Percentiles rank a stretch among this genome's conserved stretches.
Evolutionary conservation across 164 flowering plant genomes (phyloP).

Genomic region (Umbilicus rupestris): DNA sequence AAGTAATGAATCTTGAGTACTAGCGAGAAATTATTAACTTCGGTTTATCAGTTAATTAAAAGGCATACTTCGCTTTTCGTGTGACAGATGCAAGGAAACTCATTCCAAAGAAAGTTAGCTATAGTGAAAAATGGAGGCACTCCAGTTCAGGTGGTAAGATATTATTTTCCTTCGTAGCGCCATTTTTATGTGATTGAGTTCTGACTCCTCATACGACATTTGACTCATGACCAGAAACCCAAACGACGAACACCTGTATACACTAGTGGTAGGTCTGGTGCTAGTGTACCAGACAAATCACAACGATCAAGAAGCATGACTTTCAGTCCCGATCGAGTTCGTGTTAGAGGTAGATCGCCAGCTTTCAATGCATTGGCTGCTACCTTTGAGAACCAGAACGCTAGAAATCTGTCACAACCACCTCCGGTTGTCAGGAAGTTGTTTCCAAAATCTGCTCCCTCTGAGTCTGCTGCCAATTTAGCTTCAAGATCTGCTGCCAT

Average conservation of each 20-base stretch:
- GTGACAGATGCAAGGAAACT: slow-evolving; percentile 92
- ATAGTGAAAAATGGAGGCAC: slow-evolving; percentile 66
- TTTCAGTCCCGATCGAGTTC: slow-evolving; percentile 93
- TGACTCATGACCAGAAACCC: slow-evolving; percentile 60
- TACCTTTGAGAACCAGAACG: slow-evolving; percentile 66
- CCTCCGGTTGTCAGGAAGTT: slow-evolving; percentile 83
- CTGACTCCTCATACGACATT: slow-evolving; percentile 8
- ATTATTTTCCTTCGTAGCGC: neutral
- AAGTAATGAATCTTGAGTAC: slow-evolving; percentile 23
- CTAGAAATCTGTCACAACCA: slow-evolving; percentile 94
- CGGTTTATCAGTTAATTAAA: neutral
- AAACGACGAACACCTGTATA: slow-evolving; percentile 76
- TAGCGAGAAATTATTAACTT: neutral
- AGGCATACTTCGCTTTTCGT: slow-evolving; percentile 8
- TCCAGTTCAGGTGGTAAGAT: slow-evolving; percentile 57
- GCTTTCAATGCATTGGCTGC: slow-evolving; percentile 96
- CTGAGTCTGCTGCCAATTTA: slow-evolving; percentile 45
- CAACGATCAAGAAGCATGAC: slow-evolving; percentile 97
- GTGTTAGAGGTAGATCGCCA: slow-evolving; percentile 97
- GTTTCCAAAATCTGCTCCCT: slow-evolving; percentile 75
- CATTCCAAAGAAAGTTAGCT: slow-evolving; percentile 83
- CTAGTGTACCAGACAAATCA: slow-evolving; percentile 73
- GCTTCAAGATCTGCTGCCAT: slow-evolving; percentile 68
- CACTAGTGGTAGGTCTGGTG: slow-evolving; percentile 68
- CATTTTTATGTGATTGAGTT: too few relatives aligned